Percentiles rank a stretch among this genome's conserved stretches.
Conservation (phyloP, 129 eudicot species). For the Escallonia herrerae region DNA sequence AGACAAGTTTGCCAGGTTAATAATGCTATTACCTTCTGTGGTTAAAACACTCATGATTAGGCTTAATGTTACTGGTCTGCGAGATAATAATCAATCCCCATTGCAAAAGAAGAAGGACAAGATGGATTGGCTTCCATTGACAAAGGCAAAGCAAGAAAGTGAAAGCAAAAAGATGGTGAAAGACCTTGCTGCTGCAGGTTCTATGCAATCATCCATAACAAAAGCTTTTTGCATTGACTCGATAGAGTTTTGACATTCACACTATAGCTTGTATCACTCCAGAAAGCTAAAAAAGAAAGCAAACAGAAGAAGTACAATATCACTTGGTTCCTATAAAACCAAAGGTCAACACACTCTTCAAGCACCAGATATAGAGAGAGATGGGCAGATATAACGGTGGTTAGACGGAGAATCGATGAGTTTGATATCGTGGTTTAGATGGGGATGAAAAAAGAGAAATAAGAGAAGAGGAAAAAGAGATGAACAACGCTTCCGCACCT, state of each 20-base stretch:
- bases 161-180: neutral
- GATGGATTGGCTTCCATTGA: conserved; percentile 20
- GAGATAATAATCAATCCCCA: neutral
- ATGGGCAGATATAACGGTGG: conserved; percentile 1
- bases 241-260: conserved; percentile 21
- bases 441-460: neutral
- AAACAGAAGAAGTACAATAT: conserved; percentile 3
- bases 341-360: conserved; percentile 18
- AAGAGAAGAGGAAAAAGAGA: conserved; percentile 17
- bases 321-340: conserved; percentile 21
- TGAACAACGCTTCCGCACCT: conserved; percentile 50
- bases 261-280: conserved; percentile 24
- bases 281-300: conserved; percentile 7
- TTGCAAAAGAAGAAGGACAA: conserved; percentile 1
- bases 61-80: neutral
- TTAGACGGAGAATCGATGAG: conserved; percentile 12
- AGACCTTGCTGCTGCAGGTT: too few relatives aligned
- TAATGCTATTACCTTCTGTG: neutral
- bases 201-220: conserved; percentile 23
- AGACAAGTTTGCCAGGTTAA: too few relatives aligned
- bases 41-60: neutral
- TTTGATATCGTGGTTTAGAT: neutral
- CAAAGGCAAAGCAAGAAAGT: conserved; percentile 9
- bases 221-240: conserved; percentile 6
- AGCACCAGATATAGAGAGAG: neutral